These are phyloP conservation scores for Solanum pinnatisectum DNA, from an alignment of 257 asterid species.

Conservation along the genomic window DNA sequence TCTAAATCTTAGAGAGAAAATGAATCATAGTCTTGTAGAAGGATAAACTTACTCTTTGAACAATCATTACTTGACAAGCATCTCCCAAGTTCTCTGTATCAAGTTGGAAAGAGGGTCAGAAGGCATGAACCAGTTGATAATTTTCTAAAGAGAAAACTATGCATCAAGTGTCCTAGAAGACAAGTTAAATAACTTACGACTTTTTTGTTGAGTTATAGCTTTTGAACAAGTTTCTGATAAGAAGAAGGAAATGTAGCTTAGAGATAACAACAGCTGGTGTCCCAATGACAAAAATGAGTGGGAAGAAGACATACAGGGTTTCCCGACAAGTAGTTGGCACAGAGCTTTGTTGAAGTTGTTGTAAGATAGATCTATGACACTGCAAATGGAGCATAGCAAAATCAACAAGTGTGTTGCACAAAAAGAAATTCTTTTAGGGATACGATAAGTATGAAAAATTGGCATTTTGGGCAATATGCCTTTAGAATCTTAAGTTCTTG, in stretches of 20 bases:
- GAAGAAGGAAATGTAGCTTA: background rate
- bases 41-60: conserved; percentile 21
- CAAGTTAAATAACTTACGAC: conserved; percentile 17
- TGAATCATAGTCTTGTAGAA: background rate
- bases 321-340: conserved; percentile 29
- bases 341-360: conserved; percentile 25
- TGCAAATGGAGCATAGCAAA: background rate
- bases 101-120: background rate
- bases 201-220: conserved; percentile 20
- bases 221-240: conserved; percentile 52
- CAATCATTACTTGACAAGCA: conserved; percentile 23
- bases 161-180: background rate
- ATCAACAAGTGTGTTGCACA: background rate
- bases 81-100: conserved; percentile 21
- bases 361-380: conserved; percentile 46
- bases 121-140: background rate
- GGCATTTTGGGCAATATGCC: background rate
- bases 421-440: background rate
- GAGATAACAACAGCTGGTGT: background rate
- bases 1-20: background rate
- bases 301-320: conserved; percentile 22
- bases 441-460: background rate
- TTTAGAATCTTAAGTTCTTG: background rate
- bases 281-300: background rate
- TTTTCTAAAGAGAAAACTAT: background rate